A percentile compares a stretch with the other conserved stretches of the same genome.
These are phyloP conservation scores for Herpetospermum pedunculosum DNA, from an alignment of 306 rosid genomes.

Conservation along the genomic window DNA sequence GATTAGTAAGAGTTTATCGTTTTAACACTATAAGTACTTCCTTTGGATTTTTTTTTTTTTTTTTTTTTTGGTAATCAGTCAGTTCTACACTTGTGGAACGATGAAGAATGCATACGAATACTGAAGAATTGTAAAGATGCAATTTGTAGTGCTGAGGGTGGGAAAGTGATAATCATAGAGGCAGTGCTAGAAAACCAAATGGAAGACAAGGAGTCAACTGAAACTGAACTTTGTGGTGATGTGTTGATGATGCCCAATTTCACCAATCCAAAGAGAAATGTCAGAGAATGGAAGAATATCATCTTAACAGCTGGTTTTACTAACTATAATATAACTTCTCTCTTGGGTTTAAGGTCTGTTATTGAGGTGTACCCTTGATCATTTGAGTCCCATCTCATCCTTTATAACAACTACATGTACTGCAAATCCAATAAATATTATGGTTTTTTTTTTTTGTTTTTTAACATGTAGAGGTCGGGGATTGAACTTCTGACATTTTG, in stretches of 20 bases:
- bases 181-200: constrained; percentile 18
- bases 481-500: too few species aligned
- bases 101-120: constrained; percentile 17
- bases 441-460: too few species aligned
- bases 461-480: too few species aligned
- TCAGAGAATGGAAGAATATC: constrained; percentile 43
- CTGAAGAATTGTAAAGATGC: constrained; percentile 21
- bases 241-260: constrained; percentile 29
- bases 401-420: neutral
- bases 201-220: constrained; percentile 11
- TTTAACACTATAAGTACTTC: neutral
- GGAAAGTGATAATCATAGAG: constrained; percentile 22
- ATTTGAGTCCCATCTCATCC: neutral
- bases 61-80: constrained; percentile 13
- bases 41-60: too few species aligned
- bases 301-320: constrained; percentile 43
- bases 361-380: constrained; percentile 37
- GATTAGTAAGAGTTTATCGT: too few species aligned
- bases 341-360: constrained; percentile 36
- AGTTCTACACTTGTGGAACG: constrained; percentile 27
- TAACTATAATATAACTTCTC: constrained; percentile 21
- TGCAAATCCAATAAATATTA: neutral
- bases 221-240: constrained; percentile 29
- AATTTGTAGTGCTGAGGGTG: constrained; percentile 2
- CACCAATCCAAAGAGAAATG: constrained; percentile 30